Conservation (phyloP, 2,329 filamentous ascomycete species). For the Ceratocystis albifundus region DNA sequence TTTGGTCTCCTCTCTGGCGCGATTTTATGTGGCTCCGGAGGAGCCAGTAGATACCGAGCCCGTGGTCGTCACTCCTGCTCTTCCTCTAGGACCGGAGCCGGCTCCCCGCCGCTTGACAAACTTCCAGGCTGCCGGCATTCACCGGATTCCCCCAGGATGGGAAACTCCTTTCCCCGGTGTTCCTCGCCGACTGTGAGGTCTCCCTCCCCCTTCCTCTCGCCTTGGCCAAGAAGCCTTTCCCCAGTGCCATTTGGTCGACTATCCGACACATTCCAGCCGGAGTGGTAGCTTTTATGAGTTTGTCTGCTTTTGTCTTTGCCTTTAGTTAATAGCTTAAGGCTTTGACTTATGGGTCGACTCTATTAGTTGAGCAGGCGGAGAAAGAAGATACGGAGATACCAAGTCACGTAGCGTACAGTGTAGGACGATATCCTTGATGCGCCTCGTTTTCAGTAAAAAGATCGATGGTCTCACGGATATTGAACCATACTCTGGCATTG, state of each 20-base stretch:
- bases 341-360: neutral
- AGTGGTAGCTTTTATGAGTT: neutral
- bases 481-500: too few relatives aligned
- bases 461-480: too few relatives aligned
- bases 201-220: neutral
- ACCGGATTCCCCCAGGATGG: neutral
- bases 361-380: too few relatives aligned
- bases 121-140: neutral
- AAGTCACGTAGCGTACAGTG: too few relatives aligned
- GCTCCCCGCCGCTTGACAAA: neutral
- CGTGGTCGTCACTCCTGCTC: neutral
- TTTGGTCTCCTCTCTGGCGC: too few relatives aligned
- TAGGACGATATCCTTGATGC: too few relatives aligned
- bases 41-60: too few relatives aligned
- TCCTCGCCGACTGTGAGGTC: neutral
- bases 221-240: neutral
- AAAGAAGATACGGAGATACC: too few relatives aligned
- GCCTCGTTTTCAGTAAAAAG: too few relatives aligned
- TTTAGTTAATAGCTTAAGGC: neutral
- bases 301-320: neutral
- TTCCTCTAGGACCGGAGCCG: neutral
- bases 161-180: neutral
- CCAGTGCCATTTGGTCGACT: neutral
- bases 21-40: too few relatives aligned
- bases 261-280: neutral